Conservation (phyloP, 1,284 basidiomycete genomes). For the Vanrija sp. region DNA sequence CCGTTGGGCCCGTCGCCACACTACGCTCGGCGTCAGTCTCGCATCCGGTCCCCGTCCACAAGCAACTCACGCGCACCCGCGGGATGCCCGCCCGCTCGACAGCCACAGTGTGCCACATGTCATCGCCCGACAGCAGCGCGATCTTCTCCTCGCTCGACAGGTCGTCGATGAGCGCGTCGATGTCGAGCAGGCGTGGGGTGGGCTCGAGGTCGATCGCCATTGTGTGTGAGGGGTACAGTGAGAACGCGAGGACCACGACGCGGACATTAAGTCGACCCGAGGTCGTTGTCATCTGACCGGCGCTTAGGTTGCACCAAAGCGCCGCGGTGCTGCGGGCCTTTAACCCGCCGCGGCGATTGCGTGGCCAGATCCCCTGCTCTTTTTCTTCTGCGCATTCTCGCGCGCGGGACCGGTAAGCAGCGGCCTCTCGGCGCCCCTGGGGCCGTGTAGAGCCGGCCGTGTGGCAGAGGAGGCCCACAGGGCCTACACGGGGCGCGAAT, state of each 20-base stretch:
- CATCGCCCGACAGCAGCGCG: slow-evolving; percentile 63
- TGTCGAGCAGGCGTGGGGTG: not conserved
- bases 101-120: slow-evolving; percentile 69
- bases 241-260: not conserved
- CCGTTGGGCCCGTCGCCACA: slow-evolving; percentile 53
- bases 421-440: too few relatives aligned
- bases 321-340: too few relatives aligned
- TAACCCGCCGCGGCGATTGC: too few relatives aligned
- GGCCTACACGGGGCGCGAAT: too few relatives aligned
- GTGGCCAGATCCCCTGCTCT: too few relatives aligned
- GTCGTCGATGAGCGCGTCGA: not conserved
- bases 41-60: not conserved
- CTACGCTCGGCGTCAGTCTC: slow-evolving; percentile 8
- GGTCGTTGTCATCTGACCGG: too few relatives aligned
- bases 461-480: too few relatives aligned
- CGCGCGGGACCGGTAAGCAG: too few relatives aligned
- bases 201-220: not conserved
- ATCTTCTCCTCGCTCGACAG: slow-evolving; percentile 52
- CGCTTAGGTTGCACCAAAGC: too few relatives aligned
- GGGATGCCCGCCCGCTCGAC: slow-evolving; percentile 64
- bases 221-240: not conserved
- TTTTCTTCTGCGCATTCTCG: too few relatives aligned
- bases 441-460: too few relatives aligned
- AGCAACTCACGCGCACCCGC: slow-evolving; percentile 59
- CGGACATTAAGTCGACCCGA: too few relatives aligned